Conservation (phyloP, 139 green algal genomes). For the Yamagishiella unicocca region DNA sequence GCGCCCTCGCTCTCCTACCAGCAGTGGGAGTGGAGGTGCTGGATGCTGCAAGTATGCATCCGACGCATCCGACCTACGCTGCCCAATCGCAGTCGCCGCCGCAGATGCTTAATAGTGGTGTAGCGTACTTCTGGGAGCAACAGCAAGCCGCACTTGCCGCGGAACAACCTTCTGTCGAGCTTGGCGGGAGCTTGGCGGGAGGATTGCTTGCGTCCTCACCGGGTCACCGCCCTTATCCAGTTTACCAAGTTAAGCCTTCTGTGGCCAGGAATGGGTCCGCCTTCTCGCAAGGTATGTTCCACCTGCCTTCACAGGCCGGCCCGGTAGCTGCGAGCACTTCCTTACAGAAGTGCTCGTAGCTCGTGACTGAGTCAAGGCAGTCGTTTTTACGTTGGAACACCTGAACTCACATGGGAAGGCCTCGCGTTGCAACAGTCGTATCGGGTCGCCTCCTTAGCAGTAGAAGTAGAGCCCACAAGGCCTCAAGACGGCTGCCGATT, state of each 20-base stretch:
- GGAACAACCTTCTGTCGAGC: neutral
- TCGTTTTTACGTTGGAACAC: too few species aligned
- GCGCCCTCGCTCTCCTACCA: neutral
- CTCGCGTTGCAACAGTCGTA: too few species aligned
- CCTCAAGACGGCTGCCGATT: neutral
- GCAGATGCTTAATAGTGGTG: neutral
- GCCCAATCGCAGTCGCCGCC: neutral
- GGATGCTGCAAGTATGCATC: neutral
- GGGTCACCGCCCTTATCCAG: neutral
- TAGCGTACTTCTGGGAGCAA: neutral
- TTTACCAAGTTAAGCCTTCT: neutral
- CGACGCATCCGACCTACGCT: neutral
- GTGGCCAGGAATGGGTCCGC: neutral
- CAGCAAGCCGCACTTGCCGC: neutral
- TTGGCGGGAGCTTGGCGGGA: slow-evolving; percentile 5
- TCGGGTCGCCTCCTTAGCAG: neutral
- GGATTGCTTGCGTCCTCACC: neutral
- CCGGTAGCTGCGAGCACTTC: neutral
- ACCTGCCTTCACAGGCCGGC: neutral
- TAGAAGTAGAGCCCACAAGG: neutral
- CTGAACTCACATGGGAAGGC: too few species aligned
- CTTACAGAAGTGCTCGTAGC: too few species aligned
- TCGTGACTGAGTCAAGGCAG: too few species aligned
- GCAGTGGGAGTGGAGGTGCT: too few species aligned
- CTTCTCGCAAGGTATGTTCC: neutral